phyloP scores from a whole-genome alignment of 148 eudicot species.

The Camellia sinensis region DNA sequence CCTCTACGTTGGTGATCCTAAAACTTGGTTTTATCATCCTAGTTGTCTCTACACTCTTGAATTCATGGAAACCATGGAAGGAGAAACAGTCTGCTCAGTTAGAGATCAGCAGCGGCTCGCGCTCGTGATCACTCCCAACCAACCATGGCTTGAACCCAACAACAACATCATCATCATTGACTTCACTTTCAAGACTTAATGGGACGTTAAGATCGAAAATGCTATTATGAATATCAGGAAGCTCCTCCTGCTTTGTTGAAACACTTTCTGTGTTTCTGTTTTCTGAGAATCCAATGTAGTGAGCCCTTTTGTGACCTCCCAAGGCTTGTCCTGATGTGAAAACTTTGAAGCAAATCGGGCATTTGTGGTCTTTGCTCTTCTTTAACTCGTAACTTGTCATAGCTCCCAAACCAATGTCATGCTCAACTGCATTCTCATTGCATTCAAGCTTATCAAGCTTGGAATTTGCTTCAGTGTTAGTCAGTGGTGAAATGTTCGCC shows the following conservation, averaged over 20 bases:
- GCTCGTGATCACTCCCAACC: slow-evolving; percentile 21
- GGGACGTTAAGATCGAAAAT: slow-evolving; percentile 22
- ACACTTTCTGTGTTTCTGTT: slow-evolving; percentile 17
- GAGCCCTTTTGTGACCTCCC: slow-evolving; percentile 72
- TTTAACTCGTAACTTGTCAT: slow-evolving; percentile 11
- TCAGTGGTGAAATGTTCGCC: not conserved
- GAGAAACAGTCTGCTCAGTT: slow-evolving; percentile 20
- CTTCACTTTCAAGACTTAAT: slow-evolving; percentile 13
- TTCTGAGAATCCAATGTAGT: slow-evolving; percentile 26
- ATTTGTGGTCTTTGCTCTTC: slow-evolving; percentile 30
- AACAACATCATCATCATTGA: slow-evolving; percentile 1
- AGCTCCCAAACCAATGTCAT: not conserved
- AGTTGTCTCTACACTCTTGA: not conserved
- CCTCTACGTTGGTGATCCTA: not conserved
- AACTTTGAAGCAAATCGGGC: slow-evolving; percentile 41
- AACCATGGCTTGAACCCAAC: slow-evolving; percentile 29
- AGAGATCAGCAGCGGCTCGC: slow-evolving; percentile 27
- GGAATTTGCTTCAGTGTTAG: slow-evolving; percentile 11
- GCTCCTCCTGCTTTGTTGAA: slow-evolving; percentile 13
- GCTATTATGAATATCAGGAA: not conserved
- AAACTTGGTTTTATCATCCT: not conserved
- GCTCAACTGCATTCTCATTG: slow-evolving; percentile 7
- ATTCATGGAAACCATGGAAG: not conserved
- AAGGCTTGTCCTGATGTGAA: slow-evolving; percentile 57
- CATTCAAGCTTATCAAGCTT: slow-evolving; percentile 20